These are phyloP conservation scores for Cercophora scortea DNA, from an alignment of 495 filamentous ascomycete genomes.

Conservation along the genomic window DNA sequence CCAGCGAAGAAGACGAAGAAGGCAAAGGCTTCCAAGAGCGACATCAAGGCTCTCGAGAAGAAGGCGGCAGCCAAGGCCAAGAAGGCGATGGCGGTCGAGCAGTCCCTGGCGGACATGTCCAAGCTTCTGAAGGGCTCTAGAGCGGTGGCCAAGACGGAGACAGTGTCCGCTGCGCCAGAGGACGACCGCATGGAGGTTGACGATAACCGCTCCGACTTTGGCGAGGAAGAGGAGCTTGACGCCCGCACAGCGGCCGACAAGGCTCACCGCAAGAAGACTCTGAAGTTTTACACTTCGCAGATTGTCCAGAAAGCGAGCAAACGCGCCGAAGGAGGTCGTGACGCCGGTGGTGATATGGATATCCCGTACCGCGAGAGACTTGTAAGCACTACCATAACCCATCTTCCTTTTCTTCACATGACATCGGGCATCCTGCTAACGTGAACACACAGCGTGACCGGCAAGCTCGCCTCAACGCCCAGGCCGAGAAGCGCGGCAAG, in stretches of 20 bases:
- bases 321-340: constrained; percentile 69
- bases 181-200: constrained; percentile 30
- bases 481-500: constrained; percentile 78
- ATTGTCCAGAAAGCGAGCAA: constrained; percentile 87
- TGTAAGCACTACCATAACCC: constrained; percentile 10
- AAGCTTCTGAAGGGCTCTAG: constrained; percentile 35
- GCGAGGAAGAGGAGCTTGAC: constrained; percentile 45
- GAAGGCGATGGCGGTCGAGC: constrained; percentile 37
- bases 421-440: no score
- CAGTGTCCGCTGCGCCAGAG: constrained; percentile 22
- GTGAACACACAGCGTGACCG: constrained; percentile 50
- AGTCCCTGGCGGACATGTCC: constrained; percentile 40
- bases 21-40: constrained; percentile 21
- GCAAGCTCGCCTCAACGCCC: constrained; percentile 71
- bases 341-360: constrained; percentile 85
- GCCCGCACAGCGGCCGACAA: constrained; percentile 64
- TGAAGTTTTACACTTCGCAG: constrained; percentile 95
- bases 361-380: constrained; percentile 84
- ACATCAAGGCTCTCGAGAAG: constrained; percentile 21
- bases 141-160: constrained; percentile 24
- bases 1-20: constrained; percentile 16
- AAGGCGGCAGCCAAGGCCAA: constrained; percentile 26
- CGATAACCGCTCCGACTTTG: constrained; percentile 60
- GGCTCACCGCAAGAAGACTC: constrained; percentile 71
- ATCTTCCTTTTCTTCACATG: no score